Evolutionary conservation across 2,329 filamentous ascomycete species (phyloP), one percentile per base, ranked within the genome.

Genomic region (Venturia pyrina): DNA sequence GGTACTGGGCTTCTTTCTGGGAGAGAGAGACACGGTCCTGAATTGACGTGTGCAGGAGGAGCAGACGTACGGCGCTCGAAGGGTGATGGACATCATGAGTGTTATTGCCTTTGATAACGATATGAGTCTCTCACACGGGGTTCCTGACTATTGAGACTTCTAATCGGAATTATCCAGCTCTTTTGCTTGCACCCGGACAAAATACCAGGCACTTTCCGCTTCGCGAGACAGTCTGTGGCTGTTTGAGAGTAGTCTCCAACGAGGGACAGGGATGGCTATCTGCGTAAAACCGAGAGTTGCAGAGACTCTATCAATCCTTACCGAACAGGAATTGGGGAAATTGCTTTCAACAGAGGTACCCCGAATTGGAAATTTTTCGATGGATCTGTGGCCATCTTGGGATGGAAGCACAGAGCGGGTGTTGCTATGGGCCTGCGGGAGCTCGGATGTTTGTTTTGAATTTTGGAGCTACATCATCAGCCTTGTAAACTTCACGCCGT

Each of bases 31-130:
- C 17, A 44, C 53, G 62, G 48, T 60, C 67, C 65, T 57, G 65
- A 70, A 65, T 46, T 68, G 69, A 65, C 69, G 70, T n/a, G 65
- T 69, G 67, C 73, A 75, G 68, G 67, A 71, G 63, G 70, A 65
- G 69, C 74, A 75, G 60, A 73, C 63, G 64, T 72, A 72, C 24
- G 67, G 67, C 40, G 60, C n/a, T 44, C 61, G 53, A 19, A 7
- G 21, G 15, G 64, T 34, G 60, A 28, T 56, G 21, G 64, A 53
- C 65, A 37, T 56, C 57, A 65, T 59, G 28, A 15, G 11, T 37
- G 17, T 4, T 21, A 32, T 24, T 34, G 41, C 28, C 43, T 40
- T 28, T 28, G 48, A 53, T 21, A 53, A 28, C 13, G 13, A 28
- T 53, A 15, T 10, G 13, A 28, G 24, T 1, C 48, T 24, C 21